phyloP scores from a whole-genome alignment of 257 asterid species.

The Nicotiana knightiana region DNA sequence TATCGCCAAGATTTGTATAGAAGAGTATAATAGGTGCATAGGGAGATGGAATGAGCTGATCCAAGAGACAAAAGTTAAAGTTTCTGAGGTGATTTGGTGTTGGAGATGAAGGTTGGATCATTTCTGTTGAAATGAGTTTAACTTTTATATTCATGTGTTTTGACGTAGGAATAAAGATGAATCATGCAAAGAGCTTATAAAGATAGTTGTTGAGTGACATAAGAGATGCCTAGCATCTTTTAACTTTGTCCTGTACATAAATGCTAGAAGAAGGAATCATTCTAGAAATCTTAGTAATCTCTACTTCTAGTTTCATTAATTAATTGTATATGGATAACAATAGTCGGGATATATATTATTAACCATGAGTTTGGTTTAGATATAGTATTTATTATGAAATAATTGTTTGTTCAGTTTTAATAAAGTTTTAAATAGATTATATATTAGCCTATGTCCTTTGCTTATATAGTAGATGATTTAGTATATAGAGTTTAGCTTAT shows the following conservation, averaged over 20 bases:
- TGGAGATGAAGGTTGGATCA: constrained; percentile 53
- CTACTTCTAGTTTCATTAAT: background rate
- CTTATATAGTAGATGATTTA: no score
- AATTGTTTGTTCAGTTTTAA: no score
- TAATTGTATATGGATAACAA: background rate
- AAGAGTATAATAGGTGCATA: constrained; percentile 64
- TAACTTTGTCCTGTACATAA: background rate
- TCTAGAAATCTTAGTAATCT: background rate
- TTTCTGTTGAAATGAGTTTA: constrained; percentile 37
- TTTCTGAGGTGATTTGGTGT: constrained; percentile 56
- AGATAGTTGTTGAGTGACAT: background rate
- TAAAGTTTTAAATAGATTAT: no score
- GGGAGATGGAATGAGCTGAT: constrained; percentile 70
- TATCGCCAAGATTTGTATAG: constrained; percentile 30
- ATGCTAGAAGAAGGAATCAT: background rate
- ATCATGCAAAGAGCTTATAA: background rate
- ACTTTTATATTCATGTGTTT: constrained; percentile 26
- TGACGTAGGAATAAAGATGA: background rate
- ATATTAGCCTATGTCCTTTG: no score
- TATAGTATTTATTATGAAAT: no score
- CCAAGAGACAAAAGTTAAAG: constrained; percentile 46
- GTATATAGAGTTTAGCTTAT: no score
- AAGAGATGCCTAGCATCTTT: background rate
- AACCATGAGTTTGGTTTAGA: no score
- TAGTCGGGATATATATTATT: no score